Conservation (phyloP, 1,284 basidiomycete genomes). For the Hortiboletus rubellus region DNA sequence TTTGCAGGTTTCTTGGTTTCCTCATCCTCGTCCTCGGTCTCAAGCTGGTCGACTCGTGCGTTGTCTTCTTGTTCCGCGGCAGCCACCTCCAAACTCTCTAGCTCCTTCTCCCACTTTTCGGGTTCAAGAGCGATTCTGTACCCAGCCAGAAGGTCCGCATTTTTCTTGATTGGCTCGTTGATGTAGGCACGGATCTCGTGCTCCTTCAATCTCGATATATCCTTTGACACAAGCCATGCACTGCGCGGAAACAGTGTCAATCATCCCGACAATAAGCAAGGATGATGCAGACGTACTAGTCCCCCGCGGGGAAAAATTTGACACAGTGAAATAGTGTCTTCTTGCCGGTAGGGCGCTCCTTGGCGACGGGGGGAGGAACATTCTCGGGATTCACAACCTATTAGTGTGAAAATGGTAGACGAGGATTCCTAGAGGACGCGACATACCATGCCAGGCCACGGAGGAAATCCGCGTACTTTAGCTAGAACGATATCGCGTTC, state of each 20-base stretch:
- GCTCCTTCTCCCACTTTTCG: conserved; percentile 68
- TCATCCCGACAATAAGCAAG: conserved; percentile 12
- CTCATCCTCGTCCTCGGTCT: conserved; percentile 49
- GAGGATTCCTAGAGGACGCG: conserved; percentile 25
- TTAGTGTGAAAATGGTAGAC: conserved; percentile 9
- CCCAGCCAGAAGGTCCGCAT: conserved; percentile 73
- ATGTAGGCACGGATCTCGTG: conserved; percentile 88
- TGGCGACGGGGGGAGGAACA: conserved; percentile 59
- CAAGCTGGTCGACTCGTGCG: conserved; percentile 68
- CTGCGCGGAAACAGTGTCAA: conserved; percentile 42
- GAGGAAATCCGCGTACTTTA: conserved; percentile 91
- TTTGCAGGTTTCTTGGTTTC: conserved; percentile 54
- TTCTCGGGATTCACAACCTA: conserved; percentile 76
- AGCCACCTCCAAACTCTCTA: conserved; percentile 45
- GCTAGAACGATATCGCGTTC: conserved; percentile 85
- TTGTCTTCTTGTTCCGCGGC: conserved; percentile 59
- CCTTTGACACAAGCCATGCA: conserved; percentile 82
- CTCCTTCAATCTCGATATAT: conserved; percentile 75
- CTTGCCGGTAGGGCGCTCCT: conserved; percentile 70
- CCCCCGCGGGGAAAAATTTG: conserved; percentile 87
- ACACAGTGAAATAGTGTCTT: conserved; percentile 77
- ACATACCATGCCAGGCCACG: conserved; percentile 89
- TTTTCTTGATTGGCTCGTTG: conserved; percentile 71
- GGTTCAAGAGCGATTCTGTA: conserved; percentile 88
- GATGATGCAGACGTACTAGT: conserved; percentile 68